Base-by-base conservation (phyloP, 305 asterid genomes). In the Solanum hybrid region DNA sequence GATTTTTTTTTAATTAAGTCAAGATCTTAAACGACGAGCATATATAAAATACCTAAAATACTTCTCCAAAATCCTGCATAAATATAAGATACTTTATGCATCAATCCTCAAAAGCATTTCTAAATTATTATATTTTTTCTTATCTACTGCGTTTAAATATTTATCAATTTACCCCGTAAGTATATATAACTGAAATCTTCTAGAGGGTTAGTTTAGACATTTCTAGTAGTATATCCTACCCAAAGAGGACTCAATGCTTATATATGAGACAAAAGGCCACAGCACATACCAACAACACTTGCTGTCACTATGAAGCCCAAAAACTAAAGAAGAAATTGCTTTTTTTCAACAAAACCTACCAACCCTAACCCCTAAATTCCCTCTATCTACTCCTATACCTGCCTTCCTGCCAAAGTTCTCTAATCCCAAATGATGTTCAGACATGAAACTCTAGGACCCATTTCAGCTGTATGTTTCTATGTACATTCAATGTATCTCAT, bases 321-420 rank as follows among this genome's bases (percentile, higher is more conserved):
- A 79, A 31, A 31, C 26, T 7, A 10, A 84, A 45, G 27, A 15
- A 45, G 27, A 51, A 29, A 0, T 45, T 51, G 7, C 41, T 51
- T 22, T 73, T 38, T 79, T 27, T 39, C 85, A 77, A 32, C 90
- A 34, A 22, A 26, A 39, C 85, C 82, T 70, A 45, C 90, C 91
- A 89, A 90, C 90, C 93, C 91, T 89, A 87, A 89, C 61, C 33
- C 82, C 90, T 41, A 29, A 29, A 51, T 27, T 84, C 85, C 57
- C 34, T 15, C 57, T 79, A 20, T 77, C 86, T 45, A 65, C 39
- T 36, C 72, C 61, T 76, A 76, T 22, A 14, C 24, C n/a, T 6
- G 27, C 61, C 36, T 27, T 80, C n/a, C 12, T 81, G 24, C 24
- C n/a, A 81, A 81, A 81, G 86, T 41, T 14, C 80, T 79, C 81